A percentile compares a stretch with the other conserved stretches of the same genome.
Evolutionary conservation across 108 stramenopile species (phyloP).

Genomic region (Conticribra weissflogii): DNA sequence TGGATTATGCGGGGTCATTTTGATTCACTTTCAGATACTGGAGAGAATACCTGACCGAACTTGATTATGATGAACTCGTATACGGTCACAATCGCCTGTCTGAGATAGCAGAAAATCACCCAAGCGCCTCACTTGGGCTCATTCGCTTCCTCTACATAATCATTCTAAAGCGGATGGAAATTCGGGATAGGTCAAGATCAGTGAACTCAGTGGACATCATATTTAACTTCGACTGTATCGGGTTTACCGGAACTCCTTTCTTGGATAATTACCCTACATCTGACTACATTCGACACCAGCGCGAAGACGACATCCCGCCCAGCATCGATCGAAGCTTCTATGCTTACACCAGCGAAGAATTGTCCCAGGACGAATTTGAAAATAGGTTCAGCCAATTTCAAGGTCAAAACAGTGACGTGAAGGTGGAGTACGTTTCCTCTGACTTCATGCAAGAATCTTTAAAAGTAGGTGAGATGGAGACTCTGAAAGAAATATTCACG

Average conservation of each 20-base stretch:
- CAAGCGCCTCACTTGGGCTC: constrained; percentile 41
- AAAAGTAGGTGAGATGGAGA: constrained; percentile 53
- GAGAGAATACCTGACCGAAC: constrained; percentile 40
- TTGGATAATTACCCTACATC: constrained; percentile 60
- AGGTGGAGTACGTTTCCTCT: constrained; percentile 49
- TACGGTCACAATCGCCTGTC: constrained; percentile 56
- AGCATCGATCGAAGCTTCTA: constrained; percentile 59
- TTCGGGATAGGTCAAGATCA: constrained; percentile 51
- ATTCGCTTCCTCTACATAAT: constrained; percentile 57
- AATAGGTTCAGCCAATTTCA: constrained; percentile 48
- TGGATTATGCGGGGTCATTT: no score
- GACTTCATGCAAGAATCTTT: constrained; percentile 54
- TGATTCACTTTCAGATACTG: constrained; percentile 29
- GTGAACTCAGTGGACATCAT: constrained; percentile 60
- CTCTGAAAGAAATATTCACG: constrained; percentile 48
- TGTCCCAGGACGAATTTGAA: constrained; percentile 33
- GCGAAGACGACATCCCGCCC: constrained; percentile 56
- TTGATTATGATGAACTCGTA: constrained; percentile 61
- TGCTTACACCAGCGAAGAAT: constrained; percentile 50
- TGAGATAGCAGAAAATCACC: constrained; percentile 58
- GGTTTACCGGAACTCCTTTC: constrained; percentile 63
- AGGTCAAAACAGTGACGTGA: constrained; percentile 55
- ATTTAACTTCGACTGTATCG: constrained; percentile 63
- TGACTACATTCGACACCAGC: constrained; percentile 52
- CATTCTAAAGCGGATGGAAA: constrained; percentile 60